A percentile compares a stretch with the other conserved stretches of the same genome.
Evolutionary conservation across 1,284 basidiomycete genomes (phyloP).

Genomic region (Fomitopsis palustris): DNA sequence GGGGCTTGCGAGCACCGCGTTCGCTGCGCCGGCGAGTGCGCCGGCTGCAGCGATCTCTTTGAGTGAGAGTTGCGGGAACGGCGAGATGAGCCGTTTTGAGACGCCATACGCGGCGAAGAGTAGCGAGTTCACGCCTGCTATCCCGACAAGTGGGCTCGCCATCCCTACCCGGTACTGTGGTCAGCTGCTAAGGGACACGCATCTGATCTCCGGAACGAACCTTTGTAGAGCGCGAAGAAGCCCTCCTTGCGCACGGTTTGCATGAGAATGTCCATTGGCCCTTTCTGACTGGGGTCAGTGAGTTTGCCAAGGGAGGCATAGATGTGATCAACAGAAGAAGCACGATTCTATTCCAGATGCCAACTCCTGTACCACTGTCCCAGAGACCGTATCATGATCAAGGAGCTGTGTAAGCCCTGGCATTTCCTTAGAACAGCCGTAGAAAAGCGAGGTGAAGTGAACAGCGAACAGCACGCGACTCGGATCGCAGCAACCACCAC

Average conservation of each 20-base stretch:
- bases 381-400: too few species aligned
- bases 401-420: too few species aligned
- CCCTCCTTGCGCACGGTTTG: conserved; percentile 88
- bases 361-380: too few species aligned
- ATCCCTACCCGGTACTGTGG: conserved; percentile 52
- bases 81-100: conserved; percentile 82
- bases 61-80: conserved; percentile 80
- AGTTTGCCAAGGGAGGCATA: conserved; percentile 11
- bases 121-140: conserved; percentile 94
- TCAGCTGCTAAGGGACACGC: not conserved
- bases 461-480: too few species aligned
- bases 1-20: conserved; percentile 86
- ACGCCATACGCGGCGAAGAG: conserved; percentile 88
- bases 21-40: conserved; percentile 86
- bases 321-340: conserved; percentile 10
- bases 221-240: conserved; percentile 89
- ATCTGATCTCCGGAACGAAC: conserved; percentile 25
- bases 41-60: conserved; percentile 84
- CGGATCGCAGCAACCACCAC: too few species aligned
- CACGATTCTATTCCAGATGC: not conserved
- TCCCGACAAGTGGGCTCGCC: conserved; percentile 89
- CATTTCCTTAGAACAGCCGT: too few species aligned
- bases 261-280: conserved; percentile 84
- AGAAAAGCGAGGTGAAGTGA: too few species aligned
- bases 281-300: conserved; percentile 55